Percentiles rank a stretch among this genome's conserved stretches.
phyloP scores from a whole-genome alignment of 139 green algal species.

The Closterium sp. region DNA sequence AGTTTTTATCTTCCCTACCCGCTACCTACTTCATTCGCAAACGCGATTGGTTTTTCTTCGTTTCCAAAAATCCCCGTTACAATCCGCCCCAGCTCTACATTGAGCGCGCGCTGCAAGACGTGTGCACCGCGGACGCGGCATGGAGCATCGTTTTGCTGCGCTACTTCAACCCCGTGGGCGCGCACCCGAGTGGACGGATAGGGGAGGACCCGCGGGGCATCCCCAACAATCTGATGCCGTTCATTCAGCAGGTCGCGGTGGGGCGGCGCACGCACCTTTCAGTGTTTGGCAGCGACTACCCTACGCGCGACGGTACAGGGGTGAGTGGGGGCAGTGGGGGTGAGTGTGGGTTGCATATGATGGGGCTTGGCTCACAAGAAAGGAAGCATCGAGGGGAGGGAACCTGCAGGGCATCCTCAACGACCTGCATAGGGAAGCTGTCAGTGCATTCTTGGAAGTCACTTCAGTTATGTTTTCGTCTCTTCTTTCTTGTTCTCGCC shows the following conservation, averaged over 20 bases:
- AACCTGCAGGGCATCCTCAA: no score
- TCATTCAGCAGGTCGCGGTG: conserved; percentile 94
- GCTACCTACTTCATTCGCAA: no score
- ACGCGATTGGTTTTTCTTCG: neutral
- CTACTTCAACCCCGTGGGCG: conserved; percentile 90
- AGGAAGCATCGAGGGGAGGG: no score
- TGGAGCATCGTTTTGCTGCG: conserved; percentile 91
- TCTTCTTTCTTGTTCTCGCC: no score
- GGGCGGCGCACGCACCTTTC: conserved; percentile 77
- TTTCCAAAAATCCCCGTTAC: neutral
- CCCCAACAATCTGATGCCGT: conserved; percentile 99
- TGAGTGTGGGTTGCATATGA: neutral
- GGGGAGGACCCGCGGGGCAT: conserved; percentile 94
- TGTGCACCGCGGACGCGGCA: conserved; percentile 62
- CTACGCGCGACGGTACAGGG: conserved; percentile 68
- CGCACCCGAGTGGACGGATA: conserved; percentile 68
- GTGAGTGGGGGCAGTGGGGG: conserved; percentile 35
- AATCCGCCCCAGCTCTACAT: conserved; percentile 78
- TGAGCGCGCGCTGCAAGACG: conserved; percentile 74
- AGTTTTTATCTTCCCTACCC: no score
- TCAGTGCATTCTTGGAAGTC: neutral
- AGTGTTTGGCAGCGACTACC: conserved; percentile 95
- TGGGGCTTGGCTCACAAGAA: no score
- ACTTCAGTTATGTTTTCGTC: no score
- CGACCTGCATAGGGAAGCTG: neutral